Conservation (phyloP, 305 asterid species). For the Nicotiana rustica region DNA sequence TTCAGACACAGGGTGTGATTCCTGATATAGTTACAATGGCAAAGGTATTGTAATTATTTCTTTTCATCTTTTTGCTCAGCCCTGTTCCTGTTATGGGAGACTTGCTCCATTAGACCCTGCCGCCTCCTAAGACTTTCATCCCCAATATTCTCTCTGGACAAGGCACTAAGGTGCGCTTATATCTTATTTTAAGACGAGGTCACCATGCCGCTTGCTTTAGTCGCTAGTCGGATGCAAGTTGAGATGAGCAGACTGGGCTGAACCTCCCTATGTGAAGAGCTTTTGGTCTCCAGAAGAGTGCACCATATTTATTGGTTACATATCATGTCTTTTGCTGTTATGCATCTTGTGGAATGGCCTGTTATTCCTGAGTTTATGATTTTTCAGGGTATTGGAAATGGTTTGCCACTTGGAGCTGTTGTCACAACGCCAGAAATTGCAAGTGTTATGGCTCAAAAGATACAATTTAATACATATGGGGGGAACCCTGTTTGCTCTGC, state of each 20-base stretch:
- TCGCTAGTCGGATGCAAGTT: background rate
- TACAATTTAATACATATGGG: slow-evolving; percentile 93
- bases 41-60: slow-evolving; percentile 59
- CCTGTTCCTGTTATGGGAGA: background rate
- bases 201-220: background rate
- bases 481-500: slow-evolving; percentile 99
- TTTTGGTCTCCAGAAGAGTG: slow-evolving; percentile 8
- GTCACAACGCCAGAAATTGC: slow-evolving; percentile 97
- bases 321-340: slow-evolving; percentile 9
- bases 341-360: slow-evolving; percentile 31
- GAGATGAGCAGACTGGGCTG: slow-evolving; percentile 13
- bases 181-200: slow-evolving; percentile 5
- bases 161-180: background rate
- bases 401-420: slow-evolving; percentile 98
- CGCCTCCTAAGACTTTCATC: background rate
- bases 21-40: slow-evolving; percentile 99
- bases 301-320: background rate
- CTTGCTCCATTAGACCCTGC: background rate
- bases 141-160: slow-evolving; percentile 8
- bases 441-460: slow-evolving; percentile 79
- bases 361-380: slow-evolving; percentile 35
- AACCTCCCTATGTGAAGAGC: background rate
- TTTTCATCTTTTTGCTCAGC: slow-evolving; percentile 16
- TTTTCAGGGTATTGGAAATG: slow-evolving; percentile 85
- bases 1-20: slow-evolving; percentile 88